phyloP scores from a whole-genome alignment of 2,329 filamentous ascomycete genomes.

The Diaporthe longicolla region DNA sequence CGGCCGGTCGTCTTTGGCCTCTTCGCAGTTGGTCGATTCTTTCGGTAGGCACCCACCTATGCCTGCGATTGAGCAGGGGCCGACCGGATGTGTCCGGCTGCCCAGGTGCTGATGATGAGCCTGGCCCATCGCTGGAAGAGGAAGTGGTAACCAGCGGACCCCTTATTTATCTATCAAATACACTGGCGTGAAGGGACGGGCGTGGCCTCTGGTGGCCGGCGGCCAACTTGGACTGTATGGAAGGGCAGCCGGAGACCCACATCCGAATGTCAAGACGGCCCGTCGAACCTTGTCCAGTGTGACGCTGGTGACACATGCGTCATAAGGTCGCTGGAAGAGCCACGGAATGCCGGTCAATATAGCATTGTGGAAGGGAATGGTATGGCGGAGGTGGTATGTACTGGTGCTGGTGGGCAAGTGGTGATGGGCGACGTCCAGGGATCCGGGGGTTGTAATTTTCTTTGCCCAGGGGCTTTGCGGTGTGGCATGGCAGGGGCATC shows the following conservation, averaged over 20 bases:
- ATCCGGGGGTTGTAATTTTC: not conserved
- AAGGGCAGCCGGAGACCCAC: slow-evolving; percentile 17
- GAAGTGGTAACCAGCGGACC: not conserved
- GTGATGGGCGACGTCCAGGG: not conserved
- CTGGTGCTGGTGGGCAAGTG: not conserved
- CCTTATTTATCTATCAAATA: slow-evolving; percentile 7
- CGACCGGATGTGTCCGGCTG: not conserved
- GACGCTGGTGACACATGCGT: slow-evolving; percentile 30
- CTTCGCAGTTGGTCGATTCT: not conserved
- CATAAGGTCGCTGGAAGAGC: not conserved
- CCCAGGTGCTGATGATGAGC: not conserved
- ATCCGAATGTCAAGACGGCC: slow-evolving; percentile 31
- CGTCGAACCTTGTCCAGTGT: slow-evolving; percentile 28
- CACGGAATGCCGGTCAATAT: slow-evolving; percentile 21
- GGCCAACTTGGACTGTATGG: slow-evolving; percentile 6
- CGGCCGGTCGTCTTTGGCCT: not conserved
- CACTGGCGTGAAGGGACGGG: not conserved
- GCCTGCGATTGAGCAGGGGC: not conserved
- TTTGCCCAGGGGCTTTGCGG: not conserved
- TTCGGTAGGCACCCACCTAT: not conserved
- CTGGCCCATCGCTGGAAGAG: not conserved
- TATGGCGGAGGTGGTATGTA: not conserved
- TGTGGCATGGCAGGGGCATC: not conserved
- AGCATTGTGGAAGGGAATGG: not conserved
- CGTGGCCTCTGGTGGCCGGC: not conserved